Conservation (phyloP, 108 stramenopile species). For the Nitzschia inconspicua region DNA sequence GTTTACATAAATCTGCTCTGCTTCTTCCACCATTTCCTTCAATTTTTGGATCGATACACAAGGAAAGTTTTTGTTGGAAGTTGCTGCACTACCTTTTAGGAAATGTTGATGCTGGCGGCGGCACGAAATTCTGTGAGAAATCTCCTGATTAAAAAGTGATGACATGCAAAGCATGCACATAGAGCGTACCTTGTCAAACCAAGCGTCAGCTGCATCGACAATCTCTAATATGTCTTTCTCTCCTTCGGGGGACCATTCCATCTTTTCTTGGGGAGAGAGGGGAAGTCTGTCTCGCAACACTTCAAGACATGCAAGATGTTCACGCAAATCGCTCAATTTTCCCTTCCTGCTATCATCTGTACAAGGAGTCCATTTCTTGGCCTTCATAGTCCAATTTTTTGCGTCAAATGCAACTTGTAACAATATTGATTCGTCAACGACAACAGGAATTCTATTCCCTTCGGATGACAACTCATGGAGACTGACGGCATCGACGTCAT, state of each 20-base stretch:
- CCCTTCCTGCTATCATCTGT: constrained; percentile 43
- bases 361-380: constrained; percentile 60
- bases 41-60: constrained; percentile 51
- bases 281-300: constrained; percentile 53
- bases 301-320: constrained; percentile 62
- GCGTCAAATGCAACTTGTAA: constrained; percentile 79
- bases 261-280: constrained; percentile 36
- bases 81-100: not conserved
- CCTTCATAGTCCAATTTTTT: constrained; percentile 63
- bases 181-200: constrained; percentile 63
- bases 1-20: constrained; percentile 54
- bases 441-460: constrained; percentile 74
- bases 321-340: constrained; percentile 70
- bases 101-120: too few relatives aligned
- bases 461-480: constrained; percentile 60
- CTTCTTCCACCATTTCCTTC: constrained; percentile 49
- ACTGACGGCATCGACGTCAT: constrained; percentile 27
- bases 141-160: too few relatives aligned
- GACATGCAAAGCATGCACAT: too few relatives aligned
- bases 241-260: constrained; percentile 52
- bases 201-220: constrained; percentile 49
- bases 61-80: too few relatives aligned
- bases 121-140: too few relatives aligned
- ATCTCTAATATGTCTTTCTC: constrained; percentile 53
- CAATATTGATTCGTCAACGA: constrained; percentile 58